Conservation (phyloP, 176 grass and related monocot species). For the barley (Hordeum vulgare) region MorexV3_pseudomolecules_assembly NC_058522.1:58873337-58873836, state of each 20-base stretch:
- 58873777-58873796: neutral
- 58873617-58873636: neutral
- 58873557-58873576: neutral
- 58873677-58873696: neutral
- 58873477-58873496: constrained; percentile 31
- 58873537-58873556: neutral
- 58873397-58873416: no score
- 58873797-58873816: neutral
- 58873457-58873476: constrained; percentile 41
- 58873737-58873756: constrained; percentile 57
- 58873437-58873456: constrained; percentile 30
- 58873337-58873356: neutral
- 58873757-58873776: constrained; percentile 28
- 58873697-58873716: constrained; percentile 43
- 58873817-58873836: constrained; percentile 29
- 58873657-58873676: neutral
- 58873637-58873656: neutral
- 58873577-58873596: neutral
- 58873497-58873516: neutral
- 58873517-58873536: neutral
- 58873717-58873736: constrained; percentile 52
- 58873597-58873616: neutral
- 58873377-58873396: constrained; percentile 38
- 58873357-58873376: neutral
- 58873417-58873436: constrained; percentile 87